Base-by-base conservation (phyloP, 352 stramenopile species). In the Pythium rishiriense region DNA sequence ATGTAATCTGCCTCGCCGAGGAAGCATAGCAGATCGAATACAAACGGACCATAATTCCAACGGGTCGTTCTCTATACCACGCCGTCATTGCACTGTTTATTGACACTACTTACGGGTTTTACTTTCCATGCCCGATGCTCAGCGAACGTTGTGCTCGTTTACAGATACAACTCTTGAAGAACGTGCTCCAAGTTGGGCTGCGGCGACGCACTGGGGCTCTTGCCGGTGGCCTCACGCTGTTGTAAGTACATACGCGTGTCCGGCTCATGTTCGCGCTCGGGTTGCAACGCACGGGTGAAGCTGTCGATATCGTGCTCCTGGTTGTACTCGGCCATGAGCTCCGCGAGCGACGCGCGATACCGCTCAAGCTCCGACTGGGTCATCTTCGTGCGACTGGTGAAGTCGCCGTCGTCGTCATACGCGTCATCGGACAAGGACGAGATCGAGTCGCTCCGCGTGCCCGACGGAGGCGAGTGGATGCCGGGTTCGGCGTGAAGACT, bases 281-380 rank as follows among this genome's bases (percentile, higher is more conserved):
- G 57, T 39, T 74, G 67, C 10, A 47, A 14, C 41, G n/a, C 41
- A 8, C 19, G 35, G 25, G 33, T 33, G 22, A 28, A 39, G 22
- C 29, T 41, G 10, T 25, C 37, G 11, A 22, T 14, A 33, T 62
- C 45, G 54, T 65, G 66, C 7, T 69, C 56, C 14, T 58, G 19
- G 28, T 64, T 64, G 55, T 90, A 87, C 58, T 88, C 79, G 0
- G 83, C 86, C 67, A 91, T 76, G 39, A 91, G 72, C 54, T 89
- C 76, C 1, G 76, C 76, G 2, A 86, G 64, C 33, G 80, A 88
- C 28, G 82, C 72, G 26, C 71, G 70, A 47, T 83, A 85, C 11
- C 65, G 68, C 64, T 71, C 66, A 14, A 80, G 63, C 54, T 81
- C 74, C 10, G 69, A 66, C 29, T 64, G 42, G 0, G 66, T 73